Conservation (phyloP, 768 basidiomycete species). For the Pholiota microspora region DNA sequence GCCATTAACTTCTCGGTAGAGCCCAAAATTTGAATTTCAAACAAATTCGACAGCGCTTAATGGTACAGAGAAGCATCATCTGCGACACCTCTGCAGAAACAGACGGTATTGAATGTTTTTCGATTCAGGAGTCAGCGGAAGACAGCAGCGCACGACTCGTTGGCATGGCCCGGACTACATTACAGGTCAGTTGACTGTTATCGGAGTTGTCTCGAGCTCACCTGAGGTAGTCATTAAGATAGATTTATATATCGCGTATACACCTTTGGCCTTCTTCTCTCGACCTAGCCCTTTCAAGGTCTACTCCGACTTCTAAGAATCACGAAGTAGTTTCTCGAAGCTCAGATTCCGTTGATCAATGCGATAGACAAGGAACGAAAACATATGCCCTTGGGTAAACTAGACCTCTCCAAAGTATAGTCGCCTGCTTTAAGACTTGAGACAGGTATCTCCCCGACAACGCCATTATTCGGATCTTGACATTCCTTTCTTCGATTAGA, state of each 20-base stretch:
- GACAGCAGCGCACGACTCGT: background rate
- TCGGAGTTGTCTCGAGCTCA: background rate
- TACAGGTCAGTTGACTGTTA: background rate
- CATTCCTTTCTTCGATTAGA: background rate
- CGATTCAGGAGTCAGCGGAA: background rate
- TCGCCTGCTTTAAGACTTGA: background rate
- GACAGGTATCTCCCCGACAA: background rate
- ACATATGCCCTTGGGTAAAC: background rate
- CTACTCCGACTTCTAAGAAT: background rate
- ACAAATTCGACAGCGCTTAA: too few relatives aligned
- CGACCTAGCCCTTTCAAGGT: background rate
- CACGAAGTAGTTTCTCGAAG: background rate
- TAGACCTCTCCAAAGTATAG: background rate
- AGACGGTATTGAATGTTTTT: background rate
- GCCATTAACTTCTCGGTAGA: too few relatives aligned
- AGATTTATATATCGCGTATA: background rate
- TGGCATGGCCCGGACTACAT: background rate
- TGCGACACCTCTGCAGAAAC: background rate
- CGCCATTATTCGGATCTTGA: background rate
- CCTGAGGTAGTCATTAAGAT: background rate
- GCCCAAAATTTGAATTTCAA: too few relatives aligned
- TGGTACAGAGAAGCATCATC: background rate
- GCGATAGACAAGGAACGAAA: conserved; percentile 3
- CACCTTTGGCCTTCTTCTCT: background rate
- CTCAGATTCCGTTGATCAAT: background rate